These are phyloP conservation scores for Aspergillus carbonarius DNA, from an alignment of 2,329 filamentous ascomycete species.

Conservation along the genomic window DNA sequence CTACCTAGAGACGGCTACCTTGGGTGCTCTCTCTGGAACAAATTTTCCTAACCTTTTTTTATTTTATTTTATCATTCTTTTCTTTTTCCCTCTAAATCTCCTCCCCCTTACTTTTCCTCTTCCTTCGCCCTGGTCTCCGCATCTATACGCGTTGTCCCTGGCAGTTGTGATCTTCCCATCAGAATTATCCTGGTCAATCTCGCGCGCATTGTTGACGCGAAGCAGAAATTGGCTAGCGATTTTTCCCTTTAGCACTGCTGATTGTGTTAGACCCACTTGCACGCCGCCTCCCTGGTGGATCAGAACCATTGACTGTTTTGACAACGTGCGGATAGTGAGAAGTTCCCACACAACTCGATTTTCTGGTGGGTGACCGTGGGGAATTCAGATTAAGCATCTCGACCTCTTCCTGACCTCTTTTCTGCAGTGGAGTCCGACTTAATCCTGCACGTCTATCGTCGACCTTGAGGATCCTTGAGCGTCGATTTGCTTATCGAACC, in stretches of 20 bases:
- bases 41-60: constrained; percentile 15
- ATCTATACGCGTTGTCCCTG: constrained; percentile 19
- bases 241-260: constrained; percentile 29
- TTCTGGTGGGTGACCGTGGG: constrained; percentile 43
- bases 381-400: constrained; percentile 39
- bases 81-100: constrained; percentile 13
- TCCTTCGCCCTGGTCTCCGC: constrained; percentile 11
- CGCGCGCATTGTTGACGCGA: constrained; percentile 35
- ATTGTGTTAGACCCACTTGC: constrained; percentile 41
- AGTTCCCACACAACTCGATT: constrained; percentile 40
- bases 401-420: constrained; percentile 29
- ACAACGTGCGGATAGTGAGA: constrained; percentile 44
- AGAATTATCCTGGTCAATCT: constrained; percentile 22
- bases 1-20: constrained; percentile 17
- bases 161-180: constrained; percentile 19
- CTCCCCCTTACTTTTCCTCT: constrained; percentile 19
- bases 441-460: constrained; percentile 23
- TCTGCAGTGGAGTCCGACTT: constrained; percentile 33
- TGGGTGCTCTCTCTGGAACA: constrained; percentile 17
- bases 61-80: constrained; percentile 21
- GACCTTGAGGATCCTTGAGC: constrained; percentile 18
- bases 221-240: constrained; percentile 31
- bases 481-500: constrained; percentile 12
- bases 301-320: constrained; percentile 38
- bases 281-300: constrained; percentile 42